phyloP scores from a whole-genome alignment of 805 yeast genomes.

The Ogataea trehalophila region DNA sequence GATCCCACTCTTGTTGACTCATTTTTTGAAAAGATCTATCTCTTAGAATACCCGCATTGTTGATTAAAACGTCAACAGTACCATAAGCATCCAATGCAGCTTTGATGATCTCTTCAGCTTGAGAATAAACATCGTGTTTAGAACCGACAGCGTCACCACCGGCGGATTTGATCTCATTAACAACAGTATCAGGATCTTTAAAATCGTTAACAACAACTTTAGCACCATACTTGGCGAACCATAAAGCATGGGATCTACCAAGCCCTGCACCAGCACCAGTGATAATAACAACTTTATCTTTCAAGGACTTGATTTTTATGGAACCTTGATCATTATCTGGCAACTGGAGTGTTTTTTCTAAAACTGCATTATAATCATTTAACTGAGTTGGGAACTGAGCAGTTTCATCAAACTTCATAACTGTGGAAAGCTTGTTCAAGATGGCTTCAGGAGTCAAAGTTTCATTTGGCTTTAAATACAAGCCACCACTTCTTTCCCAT shows the following conservation, averaged over 20 bases:
- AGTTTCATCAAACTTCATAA: slow-evolving; percentile 56
- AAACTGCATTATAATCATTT: slow-evolving; percentile 63
- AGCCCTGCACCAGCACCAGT: slow-evolving; percentile 96
- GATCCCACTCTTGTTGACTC: slow-evolving; percentile 79
- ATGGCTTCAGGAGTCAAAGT: slow-evolving; percentile 83
- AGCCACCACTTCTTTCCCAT: slow-evolving; percentile 93
- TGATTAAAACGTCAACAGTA: slow-evolving; percentile 75
- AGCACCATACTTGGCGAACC: slow-evolving; percentile 88
- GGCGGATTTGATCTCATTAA: slow-evolving; percentile 61
- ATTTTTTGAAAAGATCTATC: slow-evolving; percentile 85
- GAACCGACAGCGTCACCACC: slow-evolving; percentile 80
- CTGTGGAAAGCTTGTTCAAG: slow-evolving; percentile 56
- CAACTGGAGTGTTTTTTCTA: slow-evolving; percentile 45
- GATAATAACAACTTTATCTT: slow-evolving; percentile 80
- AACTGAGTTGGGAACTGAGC: slow-evolving; percentile 66
- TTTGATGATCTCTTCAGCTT: slow-evolving; percentile 70
- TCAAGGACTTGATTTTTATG: slow-evolving; percentile 51
- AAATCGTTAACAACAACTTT: slow-evolving; percentile 93
- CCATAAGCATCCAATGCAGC: slow-evolving; percentile 77
- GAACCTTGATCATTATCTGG: slow-evolving; percentile 55
- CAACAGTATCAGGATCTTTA: slow-evolving; percentile 66
- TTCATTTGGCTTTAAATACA: slow-evolving; percentile 71
- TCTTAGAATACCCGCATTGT: slow-evolving; percentile 92
- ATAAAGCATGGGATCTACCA: slow-evolving; percentile 84
- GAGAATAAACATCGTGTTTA: slow-evolving; percentile 71